Percentiles rank a stretch among this genome's conserved stretches.
These are phyloP conservation scores for Septoria linicola DNA, from an alignment of 2,329 filamentous ascomycete genomes.

Conservation along the genomic window DNA sequence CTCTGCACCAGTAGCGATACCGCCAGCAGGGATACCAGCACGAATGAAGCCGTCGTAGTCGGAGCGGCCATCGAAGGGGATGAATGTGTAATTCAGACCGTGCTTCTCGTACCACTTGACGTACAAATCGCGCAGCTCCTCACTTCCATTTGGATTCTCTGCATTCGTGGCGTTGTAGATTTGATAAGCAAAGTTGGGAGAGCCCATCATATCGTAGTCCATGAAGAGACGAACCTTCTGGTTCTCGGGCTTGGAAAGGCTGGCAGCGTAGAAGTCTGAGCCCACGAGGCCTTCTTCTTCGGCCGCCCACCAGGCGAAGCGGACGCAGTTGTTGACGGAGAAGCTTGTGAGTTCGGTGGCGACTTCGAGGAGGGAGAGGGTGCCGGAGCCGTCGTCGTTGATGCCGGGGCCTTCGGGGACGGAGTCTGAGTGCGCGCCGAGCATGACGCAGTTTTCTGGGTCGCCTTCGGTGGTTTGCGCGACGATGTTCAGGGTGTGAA, in stretches of 20 bases:
- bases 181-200: conserved; percentile 57
- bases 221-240: conserved; percentile 65
- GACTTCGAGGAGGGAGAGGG: conserved; percentile 59
- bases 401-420: conserved; percentile 63
- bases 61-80: conserved; percentile 27
- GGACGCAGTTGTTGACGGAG: conserved; percentile 67
- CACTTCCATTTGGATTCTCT: conserved; percentile 21
- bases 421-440: conserved; percentile 42
- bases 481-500: conserved; percentile 25
- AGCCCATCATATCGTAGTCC: conserved; percentile 71
- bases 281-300: conserved; percentile 63
- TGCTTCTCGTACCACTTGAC: conserved; percentile 25
- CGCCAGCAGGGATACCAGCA: conserved; percentile 27
- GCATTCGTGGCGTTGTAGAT: conserved; percentile 52
- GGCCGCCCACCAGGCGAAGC: conserved; percentile 66
- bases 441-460: conserved; percentile 52
- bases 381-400: conserved; percentile 75
- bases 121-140: conserved; percentile 26
- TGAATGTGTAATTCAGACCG: conserved; percentile 26
- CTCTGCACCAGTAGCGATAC: conserved; percentile 50
- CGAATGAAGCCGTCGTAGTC: conserved; percentile 29
- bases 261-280: conserved; percentile 55
- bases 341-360: conserved; percentile 66
- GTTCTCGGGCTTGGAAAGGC: conserved; percentile 46
- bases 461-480: conserved; percentile 37